These are phyloP conservation scores for Vitis hybrid DNA, from an alignment of 177 flowering plant genomes.

Conservation along the genomic window DNA sequence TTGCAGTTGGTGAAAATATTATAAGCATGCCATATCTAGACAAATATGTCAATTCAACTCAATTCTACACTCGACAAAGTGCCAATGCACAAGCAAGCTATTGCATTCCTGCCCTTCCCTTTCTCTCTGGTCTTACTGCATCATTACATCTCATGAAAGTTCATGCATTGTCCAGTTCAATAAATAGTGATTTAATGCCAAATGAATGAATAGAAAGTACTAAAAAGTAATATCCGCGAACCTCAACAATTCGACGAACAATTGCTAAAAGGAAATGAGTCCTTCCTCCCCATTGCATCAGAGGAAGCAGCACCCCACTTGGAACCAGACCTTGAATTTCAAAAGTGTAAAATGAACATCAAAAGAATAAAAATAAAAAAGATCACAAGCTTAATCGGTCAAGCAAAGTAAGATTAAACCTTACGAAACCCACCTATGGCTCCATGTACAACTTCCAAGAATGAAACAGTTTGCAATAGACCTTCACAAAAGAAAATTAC, in stretches of 20 bases:
- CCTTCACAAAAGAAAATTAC: slow-evolving; percentile 35
- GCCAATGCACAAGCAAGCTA: neutral
- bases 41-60: neutral
- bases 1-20: neutral
- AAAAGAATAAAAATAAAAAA: neutral
- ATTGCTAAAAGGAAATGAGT: slow-evolving; percentile 73
- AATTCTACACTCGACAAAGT: neutral
- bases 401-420: neutral
- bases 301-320: slow-evolving; percentile 66
- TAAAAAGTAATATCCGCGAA: slow-evolving; percentile 7
- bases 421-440: slow-evolving; percentile 54
- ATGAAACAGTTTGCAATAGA: slow-evolving; percentile 63
- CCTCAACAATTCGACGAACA: slow-evolving; percentile 63
- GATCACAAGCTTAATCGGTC: neutral
- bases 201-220: neutral
- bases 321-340: slow-evolving; percentile 70
- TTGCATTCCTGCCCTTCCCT: neutral
- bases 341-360: neutral
- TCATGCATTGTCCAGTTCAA: neutral
- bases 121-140: neutral
- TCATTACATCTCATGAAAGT: neutral
- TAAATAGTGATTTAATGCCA: neutral
- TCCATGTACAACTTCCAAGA: slow-evolving; percentile 86
- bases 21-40: neutral
- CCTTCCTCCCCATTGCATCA: slow-evolving; percentile 97